A percentile compares a stretch with the other conserved stretches of the same genome.
These are phyloP conservation scores for Metschnikowia hibisci DNA, from an alignment of 805 yeast genomes.

Conservation along the genomic window DNA sequence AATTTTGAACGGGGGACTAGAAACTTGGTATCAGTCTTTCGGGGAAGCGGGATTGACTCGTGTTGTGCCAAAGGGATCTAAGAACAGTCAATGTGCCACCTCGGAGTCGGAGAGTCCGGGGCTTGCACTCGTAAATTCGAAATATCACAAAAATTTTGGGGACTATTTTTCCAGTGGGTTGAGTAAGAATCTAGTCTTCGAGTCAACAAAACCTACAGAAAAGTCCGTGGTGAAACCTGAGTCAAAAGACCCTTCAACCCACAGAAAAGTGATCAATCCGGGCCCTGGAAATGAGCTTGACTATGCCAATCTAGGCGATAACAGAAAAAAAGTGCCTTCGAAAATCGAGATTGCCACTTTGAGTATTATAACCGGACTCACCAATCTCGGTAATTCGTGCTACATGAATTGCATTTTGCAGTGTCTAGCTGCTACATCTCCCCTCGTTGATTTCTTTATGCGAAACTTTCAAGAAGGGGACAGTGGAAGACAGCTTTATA, in stretches of 20 bases:
- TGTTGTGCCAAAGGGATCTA: not conserved
- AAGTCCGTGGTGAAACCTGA: not conserved
- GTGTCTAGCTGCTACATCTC: constrained; percentile 72
- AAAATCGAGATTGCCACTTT: not conserved
- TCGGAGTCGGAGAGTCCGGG: constrained; percentile 15
- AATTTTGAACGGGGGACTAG: constrained; percentile 36
- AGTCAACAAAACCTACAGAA: not conserved
- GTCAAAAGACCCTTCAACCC: not conserved
- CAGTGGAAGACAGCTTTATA: constrained; percentile 44
- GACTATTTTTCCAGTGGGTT: constrained; percentile 14
- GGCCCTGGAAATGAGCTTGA: too few relatives aligned
- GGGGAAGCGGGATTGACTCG: constrained; percentile 23
- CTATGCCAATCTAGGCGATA: too few relatives aligned
- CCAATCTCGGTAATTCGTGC: constrained; percentile 86
- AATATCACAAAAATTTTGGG: constrained; percentile 12
- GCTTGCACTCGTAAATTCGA: constrained; percentile 1
- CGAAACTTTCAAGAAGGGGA: constrained; percentile 7
- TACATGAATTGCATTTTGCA: constrained; percentile 91
- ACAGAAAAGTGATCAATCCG: too few relatives aligned
- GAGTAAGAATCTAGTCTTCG: not conserved
- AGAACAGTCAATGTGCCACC: constrained; percentile 9
- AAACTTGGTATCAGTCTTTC: constrained; percentile 28
- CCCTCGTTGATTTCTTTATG: constrained; percentile 59
- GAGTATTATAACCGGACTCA: constrained; percentile 60
- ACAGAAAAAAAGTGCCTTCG: not conserved